Percentiles rank a stretch among this genome's conserved stretches.
These are phyloP conservation scores for Paramarasmius palmivorus DNA, from an alignment of 1,284 basidiomycete genomes.

Conservation along the genomic window DNA sequence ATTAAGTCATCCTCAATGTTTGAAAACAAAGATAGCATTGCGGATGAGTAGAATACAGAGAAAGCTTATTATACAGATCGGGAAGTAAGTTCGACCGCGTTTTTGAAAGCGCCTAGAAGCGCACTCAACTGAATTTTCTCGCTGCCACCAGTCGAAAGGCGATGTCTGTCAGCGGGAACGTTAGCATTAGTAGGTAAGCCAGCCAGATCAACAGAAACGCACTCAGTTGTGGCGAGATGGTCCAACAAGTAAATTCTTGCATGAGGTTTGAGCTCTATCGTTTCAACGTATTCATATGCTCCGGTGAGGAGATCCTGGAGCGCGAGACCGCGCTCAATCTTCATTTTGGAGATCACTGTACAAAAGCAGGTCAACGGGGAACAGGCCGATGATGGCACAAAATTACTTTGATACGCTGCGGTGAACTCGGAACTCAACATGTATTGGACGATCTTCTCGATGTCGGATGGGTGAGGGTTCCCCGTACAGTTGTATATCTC, in stretches of 20 bases:
- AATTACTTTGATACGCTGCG: slow-evolving; percentile 84
- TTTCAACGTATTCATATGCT: slow-evolving; percentile 89
- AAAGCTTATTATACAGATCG: not conserved
- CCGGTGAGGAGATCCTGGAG: slow-evolving; percentile 95
- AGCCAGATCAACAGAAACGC: slow-evolving; percentile 29
- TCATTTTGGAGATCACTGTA: slow-evolving; percentile 84
- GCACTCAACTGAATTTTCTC: slow-evolving; percentile 96
- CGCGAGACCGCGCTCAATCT: slow-evolving; percentile 91
- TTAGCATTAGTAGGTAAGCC: not conserved
- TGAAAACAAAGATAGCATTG: not conserved
- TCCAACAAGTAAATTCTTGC: slow-evolving; percentile 93
- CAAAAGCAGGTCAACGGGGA: not conserved
- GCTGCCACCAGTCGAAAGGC: slow-evolving; percentile 88
- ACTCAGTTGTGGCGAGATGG: slow-evolving; percentile 90
- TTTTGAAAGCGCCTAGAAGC: slow-evolving; percentile 91
- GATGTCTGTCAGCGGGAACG: slow-evolving; percentile 59
- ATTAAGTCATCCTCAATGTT: too few relatives aligned
- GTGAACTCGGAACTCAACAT: slow-evolving; percentile 98
- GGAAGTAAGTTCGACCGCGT: slow-evolving; percentile 75
- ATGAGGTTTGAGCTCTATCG: slow-evolving; percentile 82
- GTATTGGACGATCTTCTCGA: slow-evolving; percentile 89
- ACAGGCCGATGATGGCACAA: not conserved
- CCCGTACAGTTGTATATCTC: slow-evolving; percentile 98
- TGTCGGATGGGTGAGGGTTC: slow-evolving; percentile 92
- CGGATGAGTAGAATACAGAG: not conserved